Base-by-base conservation (phyloP, 2,329 filamentous ascomycete species). In the Blumeria hordei region DNA sequence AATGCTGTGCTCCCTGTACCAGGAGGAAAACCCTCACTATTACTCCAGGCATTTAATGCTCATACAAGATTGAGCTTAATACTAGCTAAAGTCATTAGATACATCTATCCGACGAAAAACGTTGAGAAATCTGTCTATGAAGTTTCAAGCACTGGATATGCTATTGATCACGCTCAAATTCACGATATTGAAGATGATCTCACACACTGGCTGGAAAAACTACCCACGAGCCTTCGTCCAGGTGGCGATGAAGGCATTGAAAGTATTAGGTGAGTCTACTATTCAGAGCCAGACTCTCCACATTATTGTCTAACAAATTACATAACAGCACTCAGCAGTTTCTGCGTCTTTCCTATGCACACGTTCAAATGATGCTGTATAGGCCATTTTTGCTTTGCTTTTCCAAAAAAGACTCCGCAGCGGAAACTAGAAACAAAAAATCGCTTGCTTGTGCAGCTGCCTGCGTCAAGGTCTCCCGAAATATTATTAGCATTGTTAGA, bases 351-450 rank as follows among this genome's bases (percentile, higher is more conserved):
- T 77, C 81, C n/a, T 90, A 85, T 64, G 83, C 83, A 1, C 84
- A 90, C 62, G 83, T 88, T 5, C 85, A 90, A 63, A 80, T 92
- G 66, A 79, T 92, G 63, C 70, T 92, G 1, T 92, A 92, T 63
- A 74, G 86, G 16, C 86, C 86, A 0, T 92, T 92, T 65, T 69
- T 92, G 11, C 86, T 92, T 64, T 92, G 90, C 60, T 80, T 87
- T 14, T 87, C 85, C 7, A 78, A 79, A 9, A 72, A 76, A 45
- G 69, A 77, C 2, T 73, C 71, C 52, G 70, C 72, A 54, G 72
- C 71, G 9, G 77, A 72, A 59, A 70, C 71, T 50, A 71, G 85
- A n/a, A 84, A 88, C 61, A 28, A 28, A 28, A 73, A 84, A 54
- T 85, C 83, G 1, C 90, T 87, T 64, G 83, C 83, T 11, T 90